A percentile compares a stretch with the other conserved stretches of the same genome.
Evolutionary conservation across 1,284 basidiomycete genomes (phyloP).

Genomic region (Wallemia ichthyophaga): DNA sequence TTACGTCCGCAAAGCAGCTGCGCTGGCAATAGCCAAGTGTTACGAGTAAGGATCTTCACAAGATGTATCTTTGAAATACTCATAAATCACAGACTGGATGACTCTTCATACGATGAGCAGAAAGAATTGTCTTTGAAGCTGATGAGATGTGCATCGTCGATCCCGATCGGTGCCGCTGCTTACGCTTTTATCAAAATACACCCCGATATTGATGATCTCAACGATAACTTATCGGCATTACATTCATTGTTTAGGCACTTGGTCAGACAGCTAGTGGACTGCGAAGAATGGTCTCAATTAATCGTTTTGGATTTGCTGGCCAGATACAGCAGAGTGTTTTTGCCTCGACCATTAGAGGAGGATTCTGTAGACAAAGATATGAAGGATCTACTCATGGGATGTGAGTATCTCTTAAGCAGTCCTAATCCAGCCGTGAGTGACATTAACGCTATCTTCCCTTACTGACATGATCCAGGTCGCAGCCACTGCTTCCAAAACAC

Average conservation of each 20-base stretch:
- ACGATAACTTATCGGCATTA: neutral
- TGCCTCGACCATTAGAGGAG: neutral
- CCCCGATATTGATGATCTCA: neutral
- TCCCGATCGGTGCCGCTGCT: neutral
- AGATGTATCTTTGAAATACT: neutral
- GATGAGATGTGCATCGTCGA: neutral
- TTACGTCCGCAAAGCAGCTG: slow-evolving; percentile 73
- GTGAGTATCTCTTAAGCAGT: neutral
- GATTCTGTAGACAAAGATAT: neutral
- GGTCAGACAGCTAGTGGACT: neutral
- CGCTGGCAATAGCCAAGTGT: slow-evolving; percentile 59
- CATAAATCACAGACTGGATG: neutral
- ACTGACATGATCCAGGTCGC: neutral
- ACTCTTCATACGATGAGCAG: neutral
- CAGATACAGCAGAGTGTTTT: neutral
- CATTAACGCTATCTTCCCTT: neutral
- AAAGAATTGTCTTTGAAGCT: neutral
- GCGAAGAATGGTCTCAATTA: neutral
- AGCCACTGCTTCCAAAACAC: neutral
- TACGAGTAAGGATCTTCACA: slow-evolving; percentile 31
- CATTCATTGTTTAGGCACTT: neutral
- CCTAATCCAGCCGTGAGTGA: neutral
- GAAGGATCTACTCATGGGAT: neutral
- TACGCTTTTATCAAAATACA: neutral
- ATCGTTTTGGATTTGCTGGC: neutral